phyloP scores from a whole-genome alignment of 192 early-diverging fungal species.

The Powellomyces hirtus region DNA sequence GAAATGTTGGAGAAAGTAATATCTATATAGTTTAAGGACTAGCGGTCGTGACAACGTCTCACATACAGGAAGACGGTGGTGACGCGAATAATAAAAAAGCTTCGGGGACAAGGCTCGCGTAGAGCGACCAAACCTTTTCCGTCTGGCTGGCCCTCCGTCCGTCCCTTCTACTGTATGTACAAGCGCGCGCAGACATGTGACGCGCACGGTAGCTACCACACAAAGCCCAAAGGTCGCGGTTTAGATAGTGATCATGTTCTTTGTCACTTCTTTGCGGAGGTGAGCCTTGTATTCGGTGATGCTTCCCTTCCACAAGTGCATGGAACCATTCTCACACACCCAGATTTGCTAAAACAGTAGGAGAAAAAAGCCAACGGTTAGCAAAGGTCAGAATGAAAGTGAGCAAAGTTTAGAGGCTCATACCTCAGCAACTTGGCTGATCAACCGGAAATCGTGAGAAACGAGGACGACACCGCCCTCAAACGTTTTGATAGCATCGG shows the following conservation, averaged over 20 bases:
- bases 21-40: no score
- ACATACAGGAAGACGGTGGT: no score
- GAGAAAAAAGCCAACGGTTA: slow-evolving; percentile 6
- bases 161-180: no score
- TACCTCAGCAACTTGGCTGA: slow-evolving; percentile 88
- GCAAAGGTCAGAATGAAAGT: background rate
- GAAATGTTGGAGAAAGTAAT: no score
- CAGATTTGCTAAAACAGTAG: slow-evolving; percentile 64
- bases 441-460: slow-evolving; percentile 98
- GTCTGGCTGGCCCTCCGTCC: no score
- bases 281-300: slow-evolving; percentile 92
- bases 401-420: background rate
- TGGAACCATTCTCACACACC: slow-evolving; percentile 82
- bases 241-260: slow-evolving; percentile 18
- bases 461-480: slow-evolving; percentile 96
- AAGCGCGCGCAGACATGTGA: no score
- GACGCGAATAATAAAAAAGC: no score
- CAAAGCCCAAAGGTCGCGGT: background rate
- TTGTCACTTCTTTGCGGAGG: slow-evolving; percentile 73
- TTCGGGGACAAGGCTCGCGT: no score
- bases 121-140: no score
- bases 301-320: slow-evolving; percentile 70
- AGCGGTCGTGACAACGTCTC: no score
- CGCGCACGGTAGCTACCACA: no score
- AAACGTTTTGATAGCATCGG: slow-evolving; percentile 92